Evolutionary conservation across 1,139 yeast species (phyloP), one percentile per base, ranked within the genome.

Genomic region (Scheffersomyces insectosa): DNA sequence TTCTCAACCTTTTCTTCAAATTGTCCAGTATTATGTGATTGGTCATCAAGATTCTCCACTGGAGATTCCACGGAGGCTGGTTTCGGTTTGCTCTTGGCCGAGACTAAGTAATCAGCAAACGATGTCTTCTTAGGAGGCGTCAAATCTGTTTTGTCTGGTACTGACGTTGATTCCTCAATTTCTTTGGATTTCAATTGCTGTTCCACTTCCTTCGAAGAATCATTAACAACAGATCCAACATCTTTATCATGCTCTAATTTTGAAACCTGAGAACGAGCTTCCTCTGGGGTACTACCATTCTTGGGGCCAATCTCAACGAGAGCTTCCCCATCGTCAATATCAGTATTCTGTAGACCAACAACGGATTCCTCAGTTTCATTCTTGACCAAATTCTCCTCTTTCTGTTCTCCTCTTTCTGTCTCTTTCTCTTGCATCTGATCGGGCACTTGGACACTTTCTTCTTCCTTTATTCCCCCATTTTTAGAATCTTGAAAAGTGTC

Each of bases 31-130:
- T 7, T 6, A 7, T 20, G 25, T 20, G 25, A 20, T 20, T 20
- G 8, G 7, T 20, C 25, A 5, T 20, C 25, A 7, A 7, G 8
- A 20, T 20, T 20, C 8, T 20, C 25, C 25, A 20, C 6, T 6
- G 25, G 9, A 5, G 8, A 20, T 20, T 20, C 25, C 5, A 20
- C 7, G 25, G 25, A 20, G 3, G 8, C 25, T 3, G 40, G 25
- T 34, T 46, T 44, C 36, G 43, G 36, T 32, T 40, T 43, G 11
- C 43, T 47, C 29, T 49, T 48, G 5, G 49, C 40, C 2, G 48
- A 43, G 33, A 50, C 50, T 27, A 52, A 43, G 31, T 52, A 52
- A n/a, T 50, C 55, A 0, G 56, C 48, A 11, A 51, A 50, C 8
- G 56, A 52, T 5, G 52, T 51, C 25, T 47, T 42, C 37, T 23